Evolutionary conservation across 2,329 filamentous ascomycete genomes (phyloP), one percentile per base, ranked within the genome.

Genomic region (Leptographium procerum): DNA sequence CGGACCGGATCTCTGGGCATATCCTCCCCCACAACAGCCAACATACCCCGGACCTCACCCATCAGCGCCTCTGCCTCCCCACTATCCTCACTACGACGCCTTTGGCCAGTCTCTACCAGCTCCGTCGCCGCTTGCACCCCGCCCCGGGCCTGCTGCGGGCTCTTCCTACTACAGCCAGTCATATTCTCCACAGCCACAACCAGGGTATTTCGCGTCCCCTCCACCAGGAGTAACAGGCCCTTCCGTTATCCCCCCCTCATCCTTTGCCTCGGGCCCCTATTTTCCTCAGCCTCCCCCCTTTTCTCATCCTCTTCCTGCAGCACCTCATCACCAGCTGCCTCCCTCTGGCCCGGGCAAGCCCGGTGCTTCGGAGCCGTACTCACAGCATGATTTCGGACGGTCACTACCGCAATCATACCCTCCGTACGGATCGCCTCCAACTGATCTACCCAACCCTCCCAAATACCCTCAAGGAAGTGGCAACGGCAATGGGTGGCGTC

Each of bases 191-290:
- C 62, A 60, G 3, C 57, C 60, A 26, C n/a, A 43, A 19, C 40
- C 40, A n/a, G 14, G 56, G 1, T 61, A 59, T 52, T 62, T 57
- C 33, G 54, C 59, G 3, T 28, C n/a, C n/a, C 65, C 62, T 10
- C 63, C 65, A 14, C 59, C 64, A 0, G 57, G 57, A 26, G 52
- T 61, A 13, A 67, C 66, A 40, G 67, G 66, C 4, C 62, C 64
- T 1, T 59, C 61, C 3, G 50, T 47, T 10, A 56, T 54, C n/a
- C 40, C 62, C 24, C 65, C 63, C 10, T 54, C 63, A 1, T 61
- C 62, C 3, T 63, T 62, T 36, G 45, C 36, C 11, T 48, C 61
- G 3, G 45, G 53, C 2, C 55, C 62, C 5, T 67, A 65, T 33
- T 59, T 61, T 10, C 61, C 59, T 9, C 64, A 59, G 43, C 56